phyloP scores from a whole-genome alignment of 139 green algal genomes.

The Chlorella sp. region DNA sequence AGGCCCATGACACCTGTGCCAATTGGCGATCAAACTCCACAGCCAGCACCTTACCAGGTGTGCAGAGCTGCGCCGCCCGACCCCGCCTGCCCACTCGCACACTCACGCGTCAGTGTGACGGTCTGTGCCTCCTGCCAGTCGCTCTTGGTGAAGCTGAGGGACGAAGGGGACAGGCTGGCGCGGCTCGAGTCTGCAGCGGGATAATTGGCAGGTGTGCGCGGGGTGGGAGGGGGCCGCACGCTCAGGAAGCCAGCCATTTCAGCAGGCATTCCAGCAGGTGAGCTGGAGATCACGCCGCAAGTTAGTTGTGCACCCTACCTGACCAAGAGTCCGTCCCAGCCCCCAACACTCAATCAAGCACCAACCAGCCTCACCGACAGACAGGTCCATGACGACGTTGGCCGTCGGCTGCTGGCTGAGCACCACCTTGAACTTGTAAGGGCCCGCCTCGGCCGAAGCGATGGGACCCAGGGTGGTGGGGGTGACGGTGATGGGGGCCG shows the following conservation, averaged over 20 bases:
- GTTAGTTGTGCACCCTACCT: no score
- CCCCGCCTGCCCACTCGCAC: neutral
- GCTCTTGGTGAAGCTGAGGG: slow-evolving; percentile 18
- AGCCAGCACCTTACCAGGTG: no score
- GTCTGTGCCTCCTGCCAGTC: slow-evolving; percentile 30
- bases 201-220: neutral
- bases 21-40: no score
- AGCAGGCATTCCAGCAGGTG: no score
- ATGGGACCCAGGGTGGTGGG: neutral
- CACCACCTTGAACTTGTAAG: slow-evolving; percentile 9
- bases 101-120: slow-evolving; percentile 14
- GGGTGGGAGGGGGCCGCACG: neutral
- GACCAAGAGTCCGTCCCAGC: no score
- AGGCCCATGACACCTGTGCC: no score
- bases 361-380: neutral
- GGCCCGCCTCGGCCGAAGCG: neutral
- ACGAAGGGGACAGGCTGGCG: neutral
- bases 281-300: neutral
- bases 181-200: neutral
- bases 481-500: neutral
- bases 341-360: neutral
- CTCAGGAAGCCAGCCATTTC: neutral
- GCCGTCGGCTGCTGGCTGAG: neutral
- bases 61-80: no score
- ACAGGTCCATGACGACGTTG: neutral